Evolutionary conservation across 306 rosid species (phyloP).

Genomic region (Cucumis hystrix): DNA sequence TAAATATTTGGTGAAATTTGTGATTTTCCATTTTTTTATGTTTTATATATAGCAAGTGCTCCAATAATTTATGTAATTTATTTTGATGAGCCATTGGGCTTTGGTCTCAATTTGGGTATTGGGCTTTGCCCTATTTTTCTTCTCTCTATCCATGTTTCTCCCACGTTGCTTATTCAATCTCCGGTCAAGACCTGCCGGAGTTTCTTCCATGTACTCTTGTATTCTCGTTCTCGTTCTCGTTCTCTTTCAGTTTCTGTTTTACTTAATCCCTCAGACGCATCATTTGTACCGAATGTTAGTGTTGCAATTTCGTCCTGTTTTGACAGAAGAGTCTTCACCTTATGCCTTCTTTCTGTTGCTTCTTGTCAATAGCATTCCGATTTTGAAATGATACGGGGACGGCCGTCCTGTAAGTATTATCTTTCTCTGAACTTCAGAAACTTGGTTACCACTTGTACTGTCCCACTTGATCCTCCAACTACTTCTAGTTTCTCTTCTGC

Average conservation of each 20-base stretch:
- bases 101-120: neutral
- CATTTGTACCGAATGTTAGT: neutral
- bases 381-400: constrained; percentile 17
- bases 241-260: neutral
- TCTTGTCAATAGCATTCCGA: neutral
- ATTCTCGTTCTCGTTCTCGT: neutral
- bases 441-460: constrained; percentile 13
- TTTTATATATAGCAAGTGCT: too few relatives aligned
- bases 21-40: too few relatives aligned
- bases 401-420: neutral
- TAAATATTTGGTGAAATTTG: too few relatives aligned
- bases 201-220: neutral
- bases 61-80: neutral
- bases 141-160: neutral
- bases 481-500: neutral
- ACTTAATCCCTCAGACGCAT: neutral
- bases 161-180: neutral
- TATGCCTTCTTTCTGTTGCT: neutral
- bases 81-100: neutral
- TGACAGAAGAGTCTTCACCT: neutral
- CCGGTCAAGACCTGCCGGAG: neutral
- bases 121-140: neutral
- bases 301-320: neutral
- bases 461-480: constrained; percentile 12
- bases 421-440: constrained; percentile 14